Evolutionary conservation across 345 rosid genomes (phyloP).

Genomic region (Eucalyptus sp.): DNA sequence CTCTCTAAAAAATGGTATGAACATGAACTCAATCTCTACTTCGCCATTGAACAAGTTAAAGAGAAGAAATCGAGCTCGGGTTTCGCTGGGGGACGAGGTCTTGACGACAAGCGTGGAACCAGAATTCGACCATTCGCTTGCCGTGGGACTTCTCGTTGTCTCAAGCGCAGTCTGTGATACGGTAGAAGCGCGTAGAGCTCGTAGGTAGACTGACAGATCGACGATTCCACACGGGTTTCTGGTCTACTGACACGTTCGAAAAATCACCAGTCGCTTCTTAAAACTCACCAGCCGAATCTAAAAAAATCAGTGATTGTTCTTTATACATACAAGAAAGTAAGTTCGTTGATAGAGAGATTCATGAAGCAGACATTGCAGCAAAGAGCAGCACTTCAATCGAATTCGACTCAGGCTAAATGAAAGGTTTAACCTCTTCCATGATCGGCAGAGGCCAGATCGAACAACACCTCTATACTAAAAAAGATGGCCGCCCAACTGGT

Average conservation of each 20-base stretch:
- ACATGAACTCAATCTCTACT: neutral
- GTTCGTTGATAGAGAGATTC: neutral
- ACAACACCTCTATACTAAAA: neutral
- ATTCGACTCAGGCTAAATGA: neutral
- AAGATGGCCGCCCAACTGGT: slow-evolving; percentile 17
- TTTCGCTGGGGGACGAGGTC: slow-evolving; percentile 28
- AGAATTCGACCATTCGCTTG: slow-evolving; percentile 7
- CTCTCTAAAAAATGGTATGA: neutral
- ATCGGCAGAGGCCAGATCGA: neutral
- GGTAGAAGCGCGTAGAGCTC: neutral
- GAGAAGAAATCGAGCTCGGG: slow-evolving; percentile 17
- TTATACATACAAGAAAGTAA: neutral
- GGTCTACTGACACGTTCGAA: neutral
- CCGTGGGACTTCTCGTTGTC: slow-evolving; percentile 22
- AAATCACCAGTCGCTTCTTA: neutral
- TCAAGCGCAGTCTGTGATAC: slow-evolving; percentile 5
- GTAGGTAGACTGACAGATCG: neutral
- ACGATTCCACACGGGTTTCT: neutral
- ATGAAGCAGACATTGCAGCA: neutral
- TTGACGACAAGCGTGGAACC: slow-evolving; percentile 16
- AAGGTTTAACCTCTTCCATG: neutral
- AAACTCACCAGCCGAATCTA: neutral
- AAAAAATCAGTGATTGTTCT: neutral
- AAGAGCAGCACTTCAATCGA: neutral
- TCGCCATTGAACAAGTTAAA: slow-evolving; percentile 3